phyloP scores from a whole-genome alignment of 768 basidiomycete species.

The Hericium coralloides region DNA sequence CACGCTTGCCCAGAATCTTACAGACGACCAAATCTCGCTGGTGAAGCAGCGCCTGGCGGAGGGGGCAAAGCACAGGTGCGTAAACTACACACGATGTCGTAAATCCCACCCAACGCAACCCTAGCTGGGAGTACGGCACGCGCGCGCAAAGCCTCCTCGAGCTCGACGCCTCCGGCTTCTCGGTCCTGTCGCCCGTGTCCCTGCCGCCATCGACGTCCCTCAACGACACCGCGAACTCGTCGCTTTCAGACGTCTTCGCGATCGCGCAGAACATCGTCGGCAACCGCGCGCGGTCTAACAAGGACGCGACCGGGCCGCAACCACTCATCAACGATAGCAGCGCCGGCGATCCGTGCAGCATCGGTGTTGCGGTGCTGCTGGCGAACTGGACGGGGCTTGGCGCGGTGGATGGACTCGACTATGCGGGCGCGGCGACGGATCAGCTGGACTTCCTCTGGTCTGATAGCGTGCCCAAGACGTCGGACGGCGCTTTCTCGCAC shows the following conservation, averaged over 20 bases:
- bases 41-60: conserved; percentile 30
- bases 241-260: conserved; percentile 44
- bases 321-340: conserved; percentile 51
- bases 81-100: neutral
- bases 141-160: conserved; percentile 44
- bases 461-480: conserved; percentile 44
- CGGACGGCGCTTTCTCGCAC: conserved; percentile 79
- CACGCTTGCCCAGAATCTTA: conserved; percentile 25
- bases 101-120: neutral
- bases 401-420: conserved; percentile 32
- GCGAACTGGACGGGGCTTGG: conserved; percentile 48
- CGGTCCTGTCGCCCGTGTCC: conserved; percentile 30
- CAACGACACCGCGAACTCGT: conserved; percentile 15
- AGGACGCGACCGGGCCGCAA: conserved; percentile 39
- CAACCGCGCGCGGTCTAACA: conserved; percentile 35
- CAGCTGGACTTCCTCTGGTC: conserved; percentile 58
- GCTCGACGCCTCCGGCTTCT: conserved; percentile 33
- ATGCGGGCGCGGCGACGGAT: conserved; percentile 51
- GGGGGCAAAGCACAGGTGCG: conserved; percentile 34
- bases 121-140: conserved; percentile 48
- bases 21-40: conserved; percentile 26
- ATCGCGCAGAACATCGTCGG: conserved; percentile 45
- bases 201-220: conserved; percentile 21
- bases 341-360: conserved; percentile 69
- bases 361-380: conserved; percentile 62